These are phyloP conservation scores for Monoraphidium neglectum DNA, from an alignment of 139 green algal genomes.

Conservation along the genomic window DNA sequence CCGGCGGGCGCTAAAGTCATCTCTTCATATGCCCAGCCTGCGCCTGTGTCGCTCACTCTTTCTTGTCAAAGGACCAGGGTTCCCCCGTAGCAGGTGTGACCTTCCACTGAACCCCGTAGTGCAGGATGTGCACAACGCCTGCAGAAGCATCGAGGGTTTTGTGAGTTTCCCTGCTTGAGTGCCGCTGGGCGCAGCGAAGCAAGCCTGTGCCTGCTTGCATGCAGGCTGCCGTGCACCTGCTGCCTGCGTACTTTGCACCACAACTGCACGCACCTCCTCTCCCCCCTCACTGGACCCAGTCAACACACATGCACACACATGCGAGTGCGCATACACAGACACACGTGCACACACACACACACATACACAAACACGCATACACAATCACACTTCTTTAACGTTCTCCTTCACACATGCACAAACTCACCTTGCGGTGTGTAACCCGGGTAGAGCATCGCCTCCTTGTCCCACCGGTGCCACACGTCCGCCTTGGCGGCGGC, in stretches of 20 bases:
- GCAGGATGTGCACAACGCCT: too few species aligned
- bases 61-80: background rate
- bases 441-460: slow-evolving; percentile 27
- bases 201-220: too few species aligned
- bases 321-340: background rate
- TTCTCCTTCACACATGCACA: too few species aligned
- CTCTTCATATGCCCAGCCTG: too few species aligned
- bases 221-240: too few species aligned
- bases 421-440: slow-evolving; percentile 25
- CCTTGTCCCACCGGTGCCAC: slow-evolving; percentile 65
- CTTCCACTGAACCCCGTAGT: background rate
- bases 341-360: background rate
- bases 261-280: background rate
- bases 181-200: too few species aligned
- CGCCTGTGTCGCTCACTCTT: too few species aligned
- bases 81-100: background rate
- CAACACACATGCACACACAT: background rate
- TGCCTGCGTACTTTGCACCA: background rate
- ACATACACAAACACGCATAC: background rate
- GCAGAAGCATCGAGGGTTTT: too few species aligned
- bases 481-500: slow-evolving; percentile 61
- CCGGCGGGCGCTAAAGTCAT: too few species aligned
- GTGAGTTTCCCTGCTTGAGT: too few species aligned
- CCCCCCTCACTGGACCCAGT: background rate
- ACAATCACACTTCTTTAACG: background rate